Percentiles rank a stretch among this genome's conserved stretches.
phyloP scores from a whole-genome alignment of 176 grass and related monocot genomes.

The Alopecurus myosuroides region DNA sequence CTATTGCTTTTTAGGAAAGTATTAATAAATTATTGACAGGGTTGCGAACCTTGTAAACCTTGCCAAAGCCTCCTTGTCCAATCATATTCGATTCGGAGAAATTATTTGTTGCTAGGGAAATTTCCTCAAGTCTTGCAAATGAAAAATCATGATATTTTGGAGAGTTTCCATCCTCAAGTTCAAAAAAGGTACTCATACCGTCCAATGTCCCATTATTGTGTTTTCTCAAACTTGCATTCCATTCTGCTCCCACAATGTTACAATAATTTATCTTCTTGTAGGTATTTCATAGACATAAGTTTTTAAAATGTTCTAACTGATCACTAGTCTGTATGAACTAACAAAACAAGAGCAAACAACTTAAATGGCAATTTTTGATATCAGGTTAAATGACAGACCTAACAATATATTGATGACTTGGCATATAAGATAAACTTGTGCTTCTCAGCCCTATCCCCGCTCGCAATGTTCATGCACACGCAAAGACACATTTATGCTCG shows the following conservation, averaged over 20 bases:
- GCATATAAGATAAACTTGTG: too few relatives aligned
- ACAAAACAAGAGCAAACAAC: too few relatives aligned
- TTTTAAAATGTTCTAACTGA: not conserved
- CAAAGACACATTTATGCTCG: too few relatives aligned
- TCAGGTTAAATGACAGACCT: too few relatives aligned
- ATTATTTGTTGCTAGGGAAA: constrained; percentile 17
- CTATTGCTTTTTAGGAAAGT: not conserved
- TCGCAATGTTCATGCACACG: too few relatives aligned
- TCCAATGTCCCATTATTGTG: not conserved
- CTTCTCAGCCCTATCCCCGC: too few relatives aligned
- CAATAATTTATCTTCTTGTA: not conserved
- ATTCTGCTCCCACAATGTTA: too few relatives aligned
- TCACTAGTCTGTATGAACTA: not conserved
- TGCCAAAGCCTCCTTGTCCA: constrained; percentile 42
- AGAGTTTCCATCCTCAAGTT: not conserved
- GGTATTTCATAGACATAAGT: too few relatives aligned
- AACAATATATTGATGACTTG: too few relatives aligned
- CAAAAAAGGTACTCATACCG: not conserved
- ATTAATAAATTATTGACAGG: not conserved
- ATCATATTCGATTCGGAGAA: constrained; percentile 25
- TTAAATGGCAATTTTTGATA: too few relatives aligned
- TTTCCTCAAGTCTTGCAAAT: not conserved
- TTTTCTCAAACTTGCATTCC: not conserved
- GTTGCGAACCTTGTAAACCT: constrained; percentile 38
- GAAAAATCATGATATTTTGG: not conserved